Evolutionary conservation across 495 filamentous ascomycete species (phyloP).

Genomic region (Entonaema liquescens): DNA sequence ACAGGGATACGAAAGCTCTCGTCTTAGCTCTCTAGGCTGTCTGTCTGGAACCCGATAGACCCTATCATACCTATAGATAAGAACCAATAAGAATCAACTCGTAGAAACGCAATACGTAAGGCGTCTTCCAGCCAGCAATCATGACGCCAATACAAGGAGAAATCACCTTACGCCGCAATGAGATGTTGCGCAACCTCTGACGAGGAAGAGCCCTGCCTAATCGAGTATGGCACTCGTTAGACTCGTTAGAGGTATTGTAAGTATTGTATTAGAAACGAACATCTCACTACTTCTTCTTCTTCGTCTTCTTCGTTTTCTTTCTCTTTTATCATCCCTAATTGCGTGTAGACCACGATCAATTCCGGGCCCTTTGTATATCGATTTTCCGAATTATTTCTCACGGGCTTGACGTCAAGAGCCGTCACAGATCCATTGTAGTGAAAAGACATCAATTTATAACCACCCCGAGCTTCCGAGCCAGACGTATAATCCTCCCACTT

Average conservation of each 20-base stretch:
- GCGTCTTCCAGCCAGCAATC: slow-evolving; percentile 14
- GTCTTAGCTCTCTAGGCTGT: background rate
- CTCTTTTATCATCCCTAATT: background rate
- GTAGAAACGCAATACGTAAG: slow-evolving; percentile 21
- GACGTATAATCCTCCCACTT: slow-evolving; percentile 14
- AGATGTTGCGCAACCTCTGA: background rate
- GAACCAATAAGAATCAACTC: slow-evolving; percentile 23
- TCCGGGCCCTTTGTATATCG: slow-evolving; percentile 12
- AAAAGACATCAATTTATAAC: slow-evolving; percentile 14
- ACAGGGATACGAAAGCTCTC: slow-evolving; percentile 15
- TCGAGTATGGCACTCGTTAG: background rate
- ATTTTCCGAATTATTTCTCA: background rate
- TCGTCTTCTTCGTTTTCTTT: background rate
- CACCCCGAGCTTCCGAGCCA: background rate
- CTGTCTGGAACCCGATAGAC: background rate
- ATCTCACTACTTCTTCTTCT: background rate
- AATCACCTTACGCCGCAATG: slow-evolving; percentile 20
- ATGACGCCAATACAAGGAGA: slow-evolving; percentile 41
- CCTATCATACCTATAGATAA: too few relatives aligned
- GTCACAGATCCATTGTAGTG: slow-evolving; percentile 1
- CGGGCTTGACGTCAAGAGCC: slow-evolving; percentile 27
- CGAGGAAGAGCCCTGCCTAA: background rate
- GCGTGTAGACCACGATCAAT: background rate
- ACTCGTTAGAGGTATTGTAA: background rate
- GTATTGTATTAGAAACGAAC: background rate